Base-by-base conservation (phyloP, 495 filamentous ascomycete species). In the Amphirosellinia nigrospora region DNA sequence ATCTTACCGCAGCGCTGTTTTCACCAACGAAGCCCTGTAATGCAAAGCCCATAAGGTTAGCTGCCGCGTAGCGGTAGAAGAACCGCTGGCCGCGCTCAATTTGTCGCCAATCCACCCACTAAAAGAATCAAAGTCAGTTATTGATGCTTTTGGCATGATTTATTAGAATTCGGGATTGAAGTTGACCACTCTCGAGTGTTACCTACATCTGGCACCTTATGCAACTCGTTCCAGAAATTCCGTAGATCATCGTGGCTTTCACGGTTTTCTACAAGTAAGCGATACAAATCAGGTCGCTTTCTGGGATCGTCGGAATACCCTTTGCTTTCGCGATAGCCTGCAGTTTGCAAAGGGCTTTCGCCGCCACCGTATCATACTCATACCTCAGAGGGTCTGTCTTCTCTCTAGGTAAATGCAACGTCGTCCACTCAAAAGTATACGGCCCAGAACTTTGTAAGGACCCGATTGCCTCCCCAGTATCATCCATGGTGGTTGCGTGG, bases 61-160 rank as follows among this genome's bases (percentile, higher is more conserved):
- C 84, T 39, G 85, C 85, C n/a, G 89, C 89, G 75, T 93, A 93
- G 45, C 91, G 83, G 72, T 88, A 90, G 72, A 88, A 89, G 9
- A 87, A 83, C 41, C 88, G 80, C 73, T 91, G 89, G 0, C 86
- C 89, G 70, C 91, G 75, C 67, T 84, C 77, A 56, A 94, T 90
- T 76, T 93, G 91, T 6, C 83, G 84, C 91, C 91, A 94, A 74
- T 92, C 88, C 1, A 94, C 91, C 91, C 91, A 94, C 9, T 84
- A 79, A 0, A 90, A 91, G 23, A 92, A 81, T 2, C 85, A 87
- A 66, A 88, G 88, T 64, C 89, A 52, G 23, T 28, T 52, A 26
- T 26, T 11, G 21, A 9, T 23, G 19, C 5, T 26, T 28, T 15
- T 9, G 21, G 23, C 23, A 52, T 11, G 10, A 26, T 52, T 13